Evolutionary conservation across 2,329 filamentous ascomycete species (phyloP), one percentile per base, ranked within the genome.

Genomic region (Aspergillus novofumigatus): DNA sequence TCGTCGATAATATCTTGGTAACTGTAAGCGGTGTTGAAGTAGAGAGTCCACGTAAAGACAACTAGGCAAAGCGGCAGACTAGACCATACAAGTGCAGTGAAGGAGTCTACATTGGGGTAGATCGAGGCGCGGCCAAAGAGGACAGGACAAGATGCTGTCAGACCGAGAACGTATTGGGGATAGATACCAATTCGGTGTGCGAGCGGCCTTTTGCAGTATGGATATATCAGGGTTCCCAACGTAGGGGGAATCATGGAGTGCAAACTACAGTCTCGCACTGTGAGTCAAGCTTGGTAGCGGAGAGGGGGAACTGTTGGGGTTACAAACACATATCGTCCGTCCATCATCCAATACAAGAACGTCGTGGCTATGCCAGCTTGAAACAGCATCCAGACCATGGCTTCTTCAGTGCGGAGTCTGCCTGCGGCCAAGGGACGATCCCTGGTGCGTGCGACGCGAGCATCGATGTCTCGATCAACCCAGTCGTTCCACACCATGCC

Each of bases 401-500:
- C 67, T 45, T 69, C 57, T 0, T 55, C 38, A 10, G 63, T 66
- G 7, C 59, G 64, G 26, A 69, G 57, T 35, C 50, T 56, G 8
- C 67, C 67, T 1, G 59, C 52, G 0, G 68, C 66, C 17, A 70
- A 52, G 0, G 68, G 68, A 1, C 68, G 65, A 26, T 66, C 47
- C 53, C 69, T 70, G 14, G 67, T 69, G 17, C 68, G 62, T 3
- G 63, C 60, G 9, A 69, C 66, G 9, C 67, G 61, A n/a, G 61
- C 58, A 41, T 70, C 68, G 28, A 70, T 69, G 42, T 69, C 63
- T 1, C 63, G 66, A 49, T 69, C 68, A 6, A 70, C 59, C 59
- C 61, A 68, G 55, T 70, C 68, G 38, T 70, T 69, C 68, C 68
- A 70, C 1, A 68, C 67, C 66, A 69, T 69, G 10, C 66, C 68